phyloP scores from a whole-genome alignment of 257 asterid genomes.

The Solanum pinnatisectum region DNA sequence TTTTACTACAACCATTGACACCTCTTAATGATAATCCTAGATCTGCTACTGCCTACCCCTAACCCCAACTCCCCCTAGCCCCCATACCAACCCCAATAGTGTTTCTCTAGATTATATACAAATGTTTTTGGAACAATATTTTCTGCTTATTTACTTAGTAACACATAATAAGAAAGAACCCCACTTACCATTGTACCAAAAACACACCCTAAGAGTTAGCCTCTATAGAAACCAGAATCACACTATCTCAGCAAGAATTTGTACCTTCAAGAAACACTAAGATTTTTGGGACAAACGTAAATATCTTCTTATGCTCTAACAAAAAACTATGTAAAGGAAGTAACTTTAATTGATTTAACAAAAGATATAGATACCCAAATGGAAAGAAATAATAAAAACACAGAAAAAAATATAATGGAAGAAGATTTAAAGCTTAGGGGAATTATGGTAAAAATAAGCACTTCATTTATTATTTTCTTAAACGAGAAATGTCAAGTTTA shows the following conservation, averaged over 20 bases:
- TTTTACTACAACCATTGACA: neutral
- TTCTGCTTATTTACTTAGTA: neutral
- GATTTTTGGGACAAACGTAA: neutral
- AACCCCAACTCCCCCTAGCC: neutral
- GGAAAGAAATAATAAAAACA: neutral
- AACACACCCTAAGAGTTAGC: neutral
- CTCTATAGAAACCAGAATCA: neutral
- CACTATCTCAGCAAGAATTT: neutral
- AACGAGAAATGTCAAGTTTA: neutral
- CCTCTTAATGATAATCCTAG: neutral
- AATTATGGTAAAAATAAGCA: no score
- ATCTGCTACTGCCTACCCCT: neutral
- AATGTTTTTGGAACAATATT: neutral
- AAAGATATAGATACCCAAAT: neutral
- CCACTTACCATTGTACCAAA: neutral
- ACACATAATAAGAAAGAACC: neutral
- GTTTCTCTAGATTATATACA: neutral
- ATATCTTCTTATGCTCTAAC: neutral
- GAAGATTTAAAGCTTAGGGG: neutral
- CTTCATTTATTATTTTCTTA: no score
- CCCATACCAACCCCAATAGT: neutral
- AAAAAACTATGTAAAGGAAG: neutral
- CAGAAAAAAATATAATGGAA: neutral
- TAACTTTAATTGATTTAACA: neutral
- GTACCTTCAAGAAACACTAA: neutral